phyloP scores from a whole-genome alignment of 164 flowering plant species.

The Dillenia suffruticosa region DNA sequence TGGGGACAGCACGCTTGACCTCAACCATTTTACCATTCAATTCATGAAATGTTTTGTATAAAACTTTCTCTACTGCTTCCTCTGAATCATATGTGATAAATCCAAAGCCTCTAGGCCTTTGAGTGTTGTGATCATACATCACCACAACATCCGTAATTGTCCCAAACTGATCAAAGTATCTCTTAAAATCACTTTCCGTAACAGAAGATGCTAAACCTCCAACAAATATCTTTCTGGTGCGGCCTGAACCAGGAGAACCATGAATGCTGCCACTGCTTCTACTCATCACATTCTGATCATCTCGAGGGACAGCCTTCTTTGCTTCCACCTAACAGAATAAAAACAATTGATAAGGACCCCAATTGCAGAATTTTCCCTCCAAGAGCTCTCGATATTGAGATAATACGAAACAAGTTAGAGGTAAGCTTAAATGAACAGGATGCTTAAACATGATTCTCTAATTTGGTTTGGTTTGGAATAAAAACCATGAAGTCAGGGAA shows the following conservation, averaged over 20 bases:
- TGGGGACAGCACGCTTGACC: constrained; percentile 82
- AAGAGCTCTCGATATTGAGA: background rate
- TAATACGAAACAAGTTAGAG: background rate
- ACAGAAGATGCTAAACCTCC: constrained; percentile 84
- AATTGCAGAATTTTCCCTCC: background rate
- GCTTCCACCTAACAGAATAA: constrained; percentile 65
- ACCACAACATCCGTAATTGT: constrained; percentile 73
- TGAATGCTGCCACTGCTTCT: constrained; percentile 38
- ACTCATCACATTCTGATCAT: constrained; percentile 53
- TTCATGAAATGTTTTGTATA: constrained; percentile 68
- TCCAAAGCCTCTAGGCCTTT: constrained; percentile 82
- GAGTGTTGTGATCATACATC: constrained; percentile 83
- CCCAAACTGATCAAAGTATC: constrained; percentile 78
- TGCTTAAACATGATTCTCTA: background rate
- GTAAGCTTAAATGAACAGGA: background rate
- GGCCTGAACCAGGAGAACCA: constrained; percentile 61
- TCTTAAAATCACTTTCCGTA: constrained; percentile 67
- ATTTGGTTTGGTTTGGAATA: background rate
- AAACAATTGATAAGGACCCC: constrained; percentile 21
- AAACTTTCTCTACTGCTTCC: constrained; percentile 68
- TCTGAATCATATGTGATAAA: constrained; percentile 78
- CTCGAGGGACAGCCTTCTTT: constrained; percentile 82
- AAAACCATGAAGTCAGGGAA: too few relatives aligned
- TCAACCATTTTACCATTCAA: constrained; percentile 82
- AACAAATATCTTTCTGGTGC: constrained; percentile 74